Base-by-base conservation (phyloP, 2,329 filamentous ascomycete species). In the Fusarium newnesense region DNA sequence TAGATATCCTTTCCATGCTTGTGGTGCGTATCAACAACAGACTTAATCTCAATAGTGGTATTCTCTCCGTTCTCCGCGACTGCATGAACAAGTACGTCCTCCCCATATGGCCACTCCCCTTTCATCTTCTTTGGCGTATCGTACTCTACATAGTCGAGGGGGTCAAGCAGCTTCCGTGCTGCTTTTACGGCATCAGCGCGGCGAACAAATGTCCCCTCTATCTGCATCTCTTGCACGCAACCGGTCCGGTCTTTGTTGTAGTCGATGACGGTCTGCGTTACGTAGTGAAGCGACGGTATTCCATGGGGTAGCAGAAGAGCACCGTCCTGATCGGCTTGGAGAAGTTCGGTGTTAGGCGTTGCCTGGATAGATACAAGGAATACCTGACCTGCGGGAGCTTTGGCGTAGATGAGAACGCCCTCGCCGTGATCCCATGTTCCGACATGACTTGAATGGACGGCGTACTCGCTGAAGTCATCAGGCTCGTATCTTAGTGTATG, bases 91-190 rank as follows among this genome's bases (percentile, higher is more conserved):
- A 84, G 64, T 5, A 83, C 81, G 30, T 86, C 83, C 21, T 85
- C 83, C 9, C 84, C 84, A 79, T 82, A 87, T 4, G 84, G 83
- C 83, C 84, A 85, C 62, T 83, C 67, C 7, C 69, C 76, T 4
- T 56, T 58, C 34, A 77, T 64, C 28, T 75, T 76, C 16, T 79
- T 78, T 26, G 78, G 77, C 60, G 79, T 77, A 44, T 83, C 81
- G 53, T 81, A 83, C 74, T 84, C 77, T 0, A 71, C 81, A 65
- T 78, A 84, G 15, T 78, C 73, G 5, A 73, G 67, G 12, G 66
- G 69, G 8, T 80, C 76, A 10, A 86, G 78, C 9, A 75, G 73
- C n/a, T 59, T 60, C 28, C 77, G 75, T 1, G 84, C 84, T 2
- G 81, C 83, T 3, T 72, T 69, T 15, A 78, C 54, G 1, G 84